Percentiles rank a stretch among this genome's conserved stretches.
Conservation (phyloP, 352 stramenopile species). For the Globisporangium lucens region DNA sequence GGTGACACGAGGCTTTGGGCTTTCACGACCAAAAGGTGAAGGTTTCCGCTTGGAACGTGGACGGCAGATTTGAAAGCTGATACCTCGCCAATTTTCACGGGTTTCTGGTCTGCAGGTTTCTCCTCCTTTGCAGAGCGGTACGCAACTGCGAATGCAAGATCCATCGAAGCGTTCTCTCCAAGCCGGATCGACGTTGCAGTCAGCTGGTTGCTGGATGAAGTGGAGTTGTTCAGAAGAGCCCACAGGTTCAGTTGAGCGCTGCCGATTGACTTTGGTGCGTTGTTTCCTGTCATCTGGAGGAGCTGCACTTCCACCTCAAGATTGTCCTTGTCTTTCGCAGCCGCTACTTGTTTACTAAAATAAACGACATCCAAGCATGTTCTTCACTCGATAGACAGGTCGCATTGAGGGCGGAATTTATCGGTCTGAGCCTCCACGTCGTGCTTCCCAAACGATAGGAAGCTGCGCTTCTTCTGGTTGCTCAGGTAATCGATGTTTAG, state of each 20-base stretch:
- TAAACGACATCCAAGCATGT: constrained; percentile 19
- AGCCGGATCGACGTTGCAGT: constrained; percentile 21
- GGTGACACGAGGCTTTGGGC: constrained; percentile 37
- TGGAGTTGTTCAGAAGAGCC: constrained; percentile 8
- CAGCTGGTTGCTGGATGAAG: neutral
- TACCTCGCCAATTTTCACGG: neutral
- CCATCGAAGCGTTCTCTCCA: constrained; percentile 24
- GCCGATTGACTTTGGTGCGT: constrained; percentile 21
- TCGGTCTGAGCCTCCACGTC: constrained; percentile 15
- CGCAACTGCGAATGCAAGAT: constrained; percentile 23
- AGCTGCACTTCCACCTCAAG: constrained; percentile 30
- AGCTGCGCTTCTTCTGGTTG: constrained; percentile 22
- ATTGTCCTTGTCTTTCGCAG: constrained; percentile 31
- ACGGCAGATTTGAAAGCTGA: constrained; percentile 12
- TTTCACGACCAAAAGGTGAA: constrained; percentile 40
- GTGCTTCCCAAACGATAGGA: constrained; percentile 24
- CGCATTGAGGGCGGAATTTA: neutral
- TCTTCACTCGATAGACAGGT: constrained; percentile 22
- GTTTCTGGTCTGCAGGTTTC: neutral
- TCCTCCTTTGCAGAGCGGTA: constrained; percentile 19
- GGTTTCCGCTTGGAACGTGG: constrained; percentile 29
- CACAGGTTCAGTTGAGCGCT: constrained; percentile 31
- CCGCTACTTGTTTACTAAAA: constrained; percentile 21
- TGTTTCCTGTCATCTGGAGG: constrained; percentile 15
- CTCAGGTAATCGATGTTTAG: constrained; percentile 23